A percentile compares a stretch with the other conserved stretches of the same genome.
Evolutionary conservation across 331 rosid species (phyloP).

Genomic region (Quercus lobata): DNA sequence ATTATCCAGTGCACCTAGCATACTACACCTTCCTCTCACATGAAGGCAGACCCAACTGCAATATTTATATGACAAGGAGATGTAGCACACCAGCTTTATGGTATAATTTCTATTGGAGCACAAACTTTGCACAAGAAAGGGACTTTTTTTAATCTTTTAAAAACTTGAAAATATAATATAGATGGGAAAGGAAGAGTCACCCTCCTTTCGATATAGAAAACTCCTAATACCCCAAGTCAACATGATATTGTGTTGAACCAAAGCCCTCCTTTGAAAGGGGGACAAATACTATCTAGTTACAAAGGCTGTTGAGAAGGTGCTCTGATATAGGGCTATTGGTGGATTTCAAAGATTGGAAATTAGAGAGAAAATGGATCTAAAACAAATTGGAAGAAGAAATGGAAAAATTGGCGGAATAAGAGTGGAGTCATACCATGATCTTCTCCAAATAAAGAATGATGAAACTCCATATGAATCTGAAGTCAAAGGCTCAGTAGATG

Average conservation of each 20-base stretch:
- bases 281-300: neutral
- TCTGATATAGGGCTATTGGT: neutral
- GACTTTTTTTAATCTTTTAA: neutral
- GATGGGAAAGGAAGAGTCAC: neutral
- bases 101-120: neutral
- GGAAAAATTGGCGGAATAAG: neutral
- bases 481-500: neutral
- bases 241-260: neutral
- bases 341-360: neutral
- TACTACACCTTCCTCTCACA: no score
- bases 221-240: neutral
- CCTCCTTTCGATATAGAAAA: neutral
- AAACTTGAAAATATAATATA: neutral
- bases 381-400: neutral
- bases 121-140: neutral
- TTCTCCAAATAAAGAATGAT: neutral
- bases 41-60: no score
- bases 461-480: neutral
- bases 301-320: neutral
- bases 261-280: neutral
- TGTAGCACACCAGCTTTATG: no score
- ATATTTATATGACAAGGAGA: no score
- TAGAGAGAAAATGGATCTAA: neutral
- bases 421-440: neutral
- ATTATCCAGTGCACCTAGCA: no score